These are phyloP conservation scores for Arthrobotrys megalospora DNA, from an alignment of 2,329 filamentous ascomycete genomes.

Conservation along the genomic window DNA sequence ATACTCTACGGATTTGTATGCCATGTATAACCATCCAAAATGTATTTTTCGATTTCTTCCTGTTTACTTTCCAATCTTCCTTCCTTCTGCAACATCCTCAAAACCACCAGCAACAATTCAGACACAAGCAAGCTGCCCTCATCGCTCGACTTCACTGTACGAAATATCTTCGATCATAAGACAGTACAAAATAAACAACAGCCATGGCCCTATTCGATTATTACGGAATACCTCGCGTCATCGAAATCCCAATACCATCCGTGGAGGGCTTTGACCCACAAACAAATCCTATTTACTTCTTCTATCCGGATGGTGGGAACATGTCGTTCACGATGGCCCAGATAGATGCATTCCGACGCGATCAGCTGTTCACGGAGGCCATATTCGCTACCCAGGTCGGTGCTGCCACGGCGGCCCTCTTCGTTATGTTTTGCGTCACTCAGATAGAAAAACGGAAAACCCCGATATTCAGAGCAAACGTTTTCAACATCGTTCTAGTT, in stretches of 20 bases:
- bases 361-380: slow-evolving; percentile 43
- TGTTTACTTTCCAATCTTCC: neutral
- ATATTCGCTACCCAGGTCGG: slow-evolving; percentile 81
- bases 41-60: neutral
- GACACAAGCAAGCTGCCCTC: neutral
- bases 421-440: slow-evolving; percentile 78
- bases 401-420: slow-evolving; percentile 76
- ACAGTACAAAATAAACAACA: neutral
- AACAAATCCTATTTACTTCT: slow-evolving; percentile 31
- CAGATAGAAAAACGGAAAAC: slow-evolving; percentile 76
- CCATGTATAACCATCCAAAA: neutral
- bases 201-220: neutral
- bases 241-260: slow-evolving; percentile 29
- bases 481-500: slow-evolving; percentile 74
- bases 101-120: neutral
- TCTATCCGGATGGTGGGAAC: slow-evolving; percentile 61
- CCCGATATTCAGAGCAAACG: slow-evolving; percentile 77
- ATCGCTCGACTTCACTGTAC: neutral
- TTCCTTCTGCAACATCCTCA: neutral
- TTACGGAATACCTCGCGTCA: slow-evolving; percentile 8
- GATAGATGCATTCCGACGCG: slow-evolving; percentile 54
- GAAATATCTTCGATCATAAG: neutral
- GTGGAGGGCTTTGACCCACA: slow-evolving; percentile 32
- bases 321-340: slow-evolving; percentile 62
- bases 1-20: neutral